phyloP scores from a whole-genome alignment of 1,284 basidiomycete genomes.

The Puccinia hordei region DNA sequence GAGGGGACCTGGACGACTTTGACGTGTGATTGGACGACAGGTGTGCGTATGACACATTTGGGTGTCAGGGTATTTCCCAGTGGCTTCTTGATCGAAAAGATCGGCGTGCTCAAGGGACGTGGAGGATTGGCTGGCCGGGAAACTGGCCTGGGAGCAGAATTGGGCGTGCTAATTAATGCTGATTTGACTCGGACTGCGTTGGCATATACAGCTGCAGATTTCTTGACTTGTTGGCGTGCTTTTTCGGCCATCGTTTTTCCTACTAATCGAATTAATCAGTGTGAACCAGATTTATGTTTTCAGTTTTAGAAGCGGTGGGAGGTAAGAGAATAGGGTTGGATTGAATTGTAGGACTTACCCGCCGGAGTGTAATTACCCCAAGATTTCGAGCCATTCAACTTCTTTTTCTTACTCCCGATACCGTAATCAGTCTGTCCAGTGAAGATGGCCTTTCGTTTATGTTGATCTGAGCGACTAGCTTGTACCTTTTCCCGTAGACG shows the following conservation, averaged over 20 bases:
- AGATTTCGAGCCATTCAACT: slow-evolving; percentile 15
- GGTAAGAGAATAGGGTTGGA: not conserved
- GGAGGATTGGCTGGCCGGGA: not conserved
- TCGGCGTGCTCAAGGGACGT: not conserved
- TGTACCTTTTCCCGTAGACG: slow-evolving; percentile 26
- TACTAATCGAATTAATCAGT: not conserved
- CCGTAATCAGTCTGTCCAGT: slow-evolving; percentile 41
- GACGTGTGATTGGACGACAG: not conserved
- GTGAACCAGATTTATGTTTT: not conserved
- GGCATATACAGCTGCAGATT: slow-evolving; percentile 39
- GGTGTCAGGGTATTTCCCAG: not conserved
- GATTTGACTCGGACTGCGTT: slow-evolving; percentile 21
- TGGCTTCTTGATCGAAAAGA: slow-evolving; percentile 17
- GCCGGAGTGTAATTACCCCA: slow-evolving; percentile 10
- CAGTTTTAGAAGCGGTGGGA: not conserved
- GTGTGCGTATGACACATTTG: not conserved
- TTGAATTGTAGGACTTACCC: slow-evolving; percentile 1
- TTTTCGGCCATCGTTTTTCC: slow-evolving; percentile 44
- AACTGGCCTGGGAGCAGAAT: not conserved
- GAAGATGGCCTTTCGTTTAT: slow-evolving; percentile 43
- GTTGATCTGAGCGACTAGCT: slow-evolving; percentile 37
- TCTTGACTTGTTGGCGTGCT: slow-evolving; percentile 46
- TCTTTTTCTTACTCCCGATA: slow-evolving; percentile 35
- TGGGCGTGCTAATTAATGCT: not conserved
- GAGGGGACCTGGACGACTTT: slow-evolving; percentile 15